A percentile compares a stretch with the other conserved stretches of the same genome.
Conservation (phyloP, 2,329 filamentous ascomycete species). For the Hypoxylon sp. region DNA sequence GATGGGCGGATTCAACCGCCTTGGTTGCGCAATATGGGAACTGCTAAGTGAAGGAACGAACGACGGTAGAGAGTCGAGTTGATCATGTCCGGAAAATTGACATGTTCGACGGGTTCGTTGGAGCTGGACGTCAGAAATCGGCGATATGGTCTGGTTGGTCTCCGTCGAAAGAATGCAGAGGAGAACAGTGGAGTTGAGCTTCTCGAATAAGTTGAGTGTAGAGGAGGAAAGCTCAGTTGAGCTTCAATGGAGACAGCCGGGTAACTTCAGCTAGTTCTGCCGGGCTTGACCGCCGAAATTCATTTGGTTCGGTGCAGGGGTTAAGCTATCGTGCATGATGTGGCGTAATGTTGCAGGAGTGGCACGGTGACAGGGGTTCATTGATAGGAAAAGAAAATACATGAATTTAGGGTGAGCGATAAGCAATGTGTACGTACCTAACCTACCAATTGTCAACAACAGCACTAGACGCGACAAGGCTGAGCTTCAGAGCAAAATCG, state of each 20-base stretch:
- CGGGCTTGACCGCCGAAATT: slow-evolving; percentile 15
- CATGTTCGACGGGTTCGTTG: slow-evolving; percentile 6
- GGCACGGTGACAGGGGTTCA: slow-evolving; percentile 11
- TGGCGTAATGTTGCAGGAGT: slow-evolving; percentile 14
- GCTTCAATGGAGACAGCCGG: slow-evolving; percentile 20
- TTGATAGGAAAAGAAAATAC: slow-evolving; percentile 6
- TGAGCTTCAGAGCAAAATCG: slow-evolving; percentile 38
- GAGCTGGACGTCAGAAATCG: not conserved
- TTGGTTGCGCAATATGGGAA: slow-evolving; percentile 4
- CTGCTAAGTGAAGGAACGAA: slow-evolving; percentile 26
- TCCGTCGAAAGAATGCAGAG: slow-evolving; percentile 10
- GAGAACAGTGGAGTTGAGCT: slow-evolving; percentile 3
- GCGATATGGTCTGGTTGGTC: not conserved
- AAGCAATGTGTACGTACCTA: slow-evolving; percentile 1
- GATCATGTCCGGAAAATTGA: slow-evolving; percentile 23
- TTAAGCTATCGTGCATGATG: slow-evolving; percentile 30
- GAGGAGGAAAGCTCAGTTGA: slow-evolving; percentile 30
- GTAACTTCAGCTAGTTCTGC: slow-evolving; percentile 13
- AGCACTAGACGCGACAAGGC: slow-evolving; percentile 46
- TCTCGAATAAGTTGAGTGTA: slow-evolving; percentile 9
- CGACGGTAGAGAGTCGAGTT: slow-evolving; percentile 5
- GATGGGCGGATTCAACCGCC: slow-evolving; percentile 5
- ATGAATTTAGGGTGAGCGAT: slow-evolving; percentile 8
- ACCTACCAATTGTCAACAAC: slow-evolving; percentile 26
- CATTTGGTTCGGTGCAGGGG: slow-evolving; percentile 18